Evolutionary conservation across 1,284 basidiomycete species (phyloP), one percentile per base, ranked within the genome.

Genomic region (Naganishia cerealis): DNA sequence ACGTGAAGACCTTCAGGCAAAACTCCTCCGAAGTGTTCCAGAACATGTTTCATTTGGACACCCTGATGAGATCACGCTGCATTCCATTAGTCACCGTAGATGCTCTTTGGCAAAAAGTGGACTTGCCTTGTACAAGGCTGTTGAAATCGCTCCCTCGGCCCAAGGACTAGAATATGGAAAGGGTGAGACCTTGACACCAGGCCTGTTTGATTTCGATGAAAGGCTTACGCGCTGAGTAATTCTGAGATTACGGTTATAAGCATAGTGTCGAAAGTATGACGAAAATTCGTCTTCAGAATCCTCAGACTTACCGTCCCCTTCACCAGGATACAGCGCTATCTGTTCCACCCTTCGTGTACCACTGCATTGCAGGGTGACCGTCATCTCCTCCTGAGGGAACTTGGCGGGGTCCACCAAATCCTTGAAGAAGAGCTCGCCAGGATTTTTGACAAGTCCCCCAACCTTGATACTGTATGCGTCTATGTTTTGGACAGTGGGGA

Each of bases 311-410:
- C 63, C 63, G 70, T 86, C 85, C 24, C 85, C 85, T 42, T 86
- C 84, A n/a, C 85, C 85, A 6, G 85, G 85, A 70, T 86, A 85
- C 69, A 84, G 78, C 33, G 77, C 74, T 57, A 86, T 85, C 72
- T 86, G 85, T 67, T 86, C 85, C 9, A 85, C 81, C 33, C 84
- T 83, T 24, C 85, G 79, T 0, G 84, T 86, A 18, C 85, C 85
- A 58, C 83, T 84, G 74, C 85, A 86, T 72, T 86, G 85, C 15
- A 86, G 73, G 13, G 84, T 86, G 33, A 85, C 82, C 0, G 85
- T 85, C 5, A 86, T 79, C 71, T 85, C 83, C 9, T 72, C 70
- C 75, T 85, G 84, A 2, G 84, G 85, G 65, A 46, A 40, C 39
- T 58, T 65, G 71, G 84, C 85, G 0, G 81, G 78, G 62, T 85